A percentile compares a stretch with the other conserved stretches of the same genome.
Evolutionary conservation across 192 early-diverging fungal species (phyloP).

Genomic region (Entomortierella chlamydospora): DNA sequence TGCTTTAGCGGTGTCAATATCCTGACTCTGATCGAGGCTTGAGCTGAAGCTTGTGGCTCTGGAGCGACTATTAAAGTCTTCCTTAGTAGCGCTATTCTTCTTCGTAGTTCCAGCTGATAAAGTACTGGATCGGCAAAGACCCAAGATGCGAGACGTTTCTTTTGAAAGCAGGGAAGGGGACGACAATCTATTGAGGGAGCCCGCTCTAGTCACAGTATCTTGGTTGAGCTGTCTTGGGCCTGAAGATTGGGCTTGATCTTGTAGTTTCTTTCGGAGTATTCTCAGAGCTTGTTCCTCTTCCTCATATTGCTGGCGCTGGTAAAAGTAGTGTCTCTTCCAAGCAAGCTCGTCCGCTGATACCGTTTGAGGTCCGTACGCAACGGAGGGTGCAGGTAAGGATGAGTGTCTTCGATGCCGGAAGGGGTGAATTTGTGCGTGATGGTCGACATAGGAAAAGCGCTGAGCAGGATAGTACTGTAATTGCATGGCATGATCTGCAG

Average conservation of each 20-base stretch:
- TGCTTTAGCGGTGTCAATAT: too few species aligned
- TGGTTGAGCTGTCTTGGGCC: neutral
- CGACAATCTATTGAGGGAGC: constrained; percentile 37
- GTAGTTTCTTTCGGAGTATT: neutral
- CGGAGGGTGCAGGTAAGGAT: neutral
- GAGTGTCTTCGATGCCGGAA: constrained; percentile 7
- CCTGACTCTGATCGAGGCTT: too few species aligned
- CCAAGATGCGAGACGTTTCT: constrained; percentile 31
- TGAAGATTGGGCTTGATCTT: neutral
- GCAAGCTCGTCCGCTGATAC: constrained; percentile 35
- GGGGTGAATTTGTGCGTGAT: neutral
- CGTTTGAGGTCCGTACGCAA: constrained; percentile 1
- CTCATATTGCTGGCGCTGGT: constrained; percentile 29
- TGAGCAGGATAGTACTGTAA: constrained; percentile 2
- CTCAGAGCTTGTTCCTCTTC: constrained; percentile 15
- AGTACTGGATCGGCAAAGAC: constrained; percentile 35
- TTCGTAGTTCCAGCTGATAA: constrained; percentile 3
- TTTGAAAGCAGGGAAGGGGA: constrained; percentile 16
- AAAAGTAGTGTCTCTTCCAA: constrained; percentile 43
- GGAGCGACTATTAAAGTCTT: constrained; percentile 1
- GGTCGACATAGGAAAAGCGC: neutral
- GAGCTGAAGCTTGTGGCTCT: neutral
- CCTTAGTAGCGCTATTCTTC: neutral
- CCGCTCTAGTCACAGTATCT: constrained; percentile 22
- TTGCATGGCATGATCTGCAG: neutral